A percentile compares a stretch with the other conserved stretches of the same genome.
These are phyloP conservation scores for Eucalyptus curtisii DNA, from an alignment of 345 rosid species.

Conservation along the genomic window DNA sequence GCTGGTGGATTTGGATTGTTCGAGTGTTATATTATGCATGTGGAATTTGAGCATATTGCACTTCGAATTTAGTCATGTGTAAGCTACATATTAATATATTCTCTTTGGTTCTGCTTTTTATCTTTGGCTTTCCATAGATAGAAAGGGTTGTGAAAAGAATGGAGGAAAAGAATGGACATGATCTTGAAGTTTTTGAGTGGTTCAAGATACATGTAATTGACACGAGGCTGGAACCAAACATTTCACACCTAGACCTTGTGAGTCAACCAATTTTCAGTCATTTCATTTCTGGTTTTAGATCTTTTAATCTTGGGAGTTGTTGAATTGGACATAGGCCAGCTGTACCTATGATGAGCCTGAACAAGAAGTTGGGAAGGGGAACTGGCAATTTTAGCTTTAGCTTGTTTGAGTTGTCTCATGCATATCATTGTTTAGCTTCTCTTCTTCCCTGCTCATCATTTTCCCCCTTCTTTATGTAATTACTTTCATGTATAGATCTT, in stretches of 20 bases:
- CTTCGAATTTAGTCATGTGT: neutral
- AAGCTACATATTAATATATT: neutral
- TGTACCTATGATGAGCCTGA: neutral
- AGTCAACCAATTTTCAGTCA: constrained; percentile 11
- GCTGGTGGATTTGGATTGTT: neutral
- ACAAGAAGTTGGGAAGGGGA: neutral
- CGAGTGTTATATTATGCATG: neutral
- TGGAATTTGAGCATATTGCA: neutral
- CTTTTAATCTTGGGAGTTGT: neutral
- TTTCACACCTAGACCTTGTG: constrained; percentile 70
- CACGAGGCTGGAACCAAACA: constrained; percentile 62
- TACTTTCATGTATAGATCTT: neutral
- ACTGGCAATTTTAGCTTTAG: neutral
- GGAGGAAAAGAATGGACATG: constrained; percentile 46
- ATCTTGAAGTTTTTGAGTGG: constrained; percentile 63
- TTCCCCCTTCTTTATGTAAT: neutral
- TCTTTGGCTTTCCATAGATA: neutral
- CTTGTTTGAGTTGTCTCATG: neutral
- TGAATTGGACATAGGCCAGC: neutral
- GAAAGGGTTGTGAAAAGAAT: constrained; percentile 32
- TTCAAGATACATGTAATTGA: constrained; percentile 64
- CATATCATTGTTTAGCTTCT: neutral
- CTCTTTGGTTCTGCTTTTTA: neutral
- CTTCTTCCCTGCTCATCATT: neutral
- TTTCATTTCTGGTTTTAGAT: neutral